Percentiles rank a stretch among this genome's conserved stretches.
Evolutionary conservation across 2,329 filamentous ascomycete genomes (phyloP).

Genomic region (Venturia oleaginea): DNA sequence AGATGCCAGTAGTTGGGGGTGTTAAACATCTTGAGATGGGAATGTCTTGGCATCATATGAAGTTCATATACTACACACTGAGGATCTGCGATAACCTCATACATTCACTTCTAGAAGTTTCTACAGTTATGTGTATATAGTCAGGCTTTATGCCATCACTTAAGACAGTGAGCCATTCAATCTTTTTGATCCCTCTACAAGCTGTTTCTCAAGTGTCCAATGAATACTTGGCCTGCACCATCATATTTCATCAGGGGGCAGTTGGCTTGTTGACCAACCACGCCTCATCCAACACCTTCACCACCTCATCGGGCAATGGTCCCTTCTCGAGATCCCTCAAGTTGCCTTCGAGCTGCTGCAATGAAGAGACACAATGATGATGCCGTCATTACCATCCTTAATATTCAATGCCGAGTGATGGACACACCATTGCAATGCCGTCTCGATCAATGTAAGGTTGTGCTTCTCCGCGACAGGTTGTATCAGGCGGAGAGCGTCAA

Average conservation of each 20-base stretch:
- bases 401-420: conserved; percentile 60
- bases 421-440: conserved; percentile 29
- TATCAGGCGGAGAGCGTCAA: conserved; percentile 58
- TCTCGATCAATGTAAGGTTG: conserved; percentile 30
- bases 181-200: too few species aligned
- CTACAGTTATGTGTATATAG: too few species aligned
- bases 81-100: too few species aligned
- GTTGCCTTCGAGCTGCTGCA: conserved; percentile 48
- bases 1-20: conserved; percentile 47
- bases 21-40: too few species aligned
- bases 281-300: conserved; percentile 65
- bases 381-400: conserved; percentile 44
- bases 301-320: conserved; percentile 66
- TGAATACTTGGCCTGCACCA: too few species aligned
- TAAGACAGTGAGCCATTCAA: too few species aligned
- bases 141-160: too few species aligned
- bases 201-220: too few species aligned
- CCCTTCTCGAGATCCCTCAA: conserved; percentile 54
- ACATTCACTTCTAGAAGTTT: too few species aligned
- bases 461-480: conserved; percentile 60
- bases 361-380: conserved; percentile 50
- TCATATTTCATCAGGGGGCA: too few species aligned
- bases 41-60: too few species aligned
- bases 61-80: too few species aligned
- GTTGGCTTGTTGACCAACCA: conserved; percentile 61